Evolutionary conservation across 1,139 yeast genomes (phyloP).

Genomic region (Saccharomycopsis phalli): DNA sequence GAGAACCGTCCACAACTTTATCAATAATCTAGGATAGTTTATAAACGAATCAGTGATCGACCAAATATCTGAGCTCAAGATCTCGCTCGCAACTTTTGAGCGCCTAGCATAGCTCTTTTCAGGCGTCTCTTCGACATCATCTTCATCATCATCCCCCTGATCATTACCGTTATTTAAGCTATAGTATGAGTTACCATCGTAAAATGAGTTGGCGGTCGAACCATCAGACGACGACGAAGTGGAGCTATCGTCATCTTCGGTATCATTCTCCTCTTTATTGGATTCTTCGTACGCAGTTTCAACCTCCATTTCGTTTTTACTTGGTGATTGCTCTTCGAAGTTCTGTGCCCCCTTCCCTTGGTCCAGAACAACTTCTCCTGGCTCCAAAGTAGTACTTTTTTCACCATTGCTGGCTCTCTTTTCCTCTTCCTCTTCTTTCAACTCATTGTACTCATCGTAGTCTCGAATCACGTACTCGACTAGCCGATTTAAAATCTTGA

Average conservation of each 20-base stretch:
- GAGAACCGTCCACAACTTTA: slow-evolving; percentile 70
- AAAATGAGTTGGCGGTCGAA: background rate
- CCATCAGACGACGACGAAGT: slow-evolving; percentile 1
- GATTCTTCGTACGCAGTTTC: slow-evolving; percentile 21
- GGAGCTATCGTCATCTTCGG: slow-evolving; percentile 18
- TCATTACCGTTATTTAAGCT: slow-evolving; percentile 15
- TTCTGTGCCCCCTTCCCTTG: background rate
- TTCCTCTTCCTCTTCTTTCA: background rate
- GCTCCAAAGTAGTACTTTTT: background rate
- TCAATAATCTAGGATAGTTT: slow-evolving; percentile 59
- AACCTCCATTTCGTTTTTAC: slow-evolving; percentile 5
- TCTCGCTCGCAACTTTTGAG: slow-evolving; percentile 86
- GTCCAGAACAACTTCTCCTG: slow-evolving; percentile 1
- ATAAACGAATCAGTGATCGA: slow-evolving; percentile 85
- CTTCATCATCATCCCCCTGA: slow-evolving; percentile 23
- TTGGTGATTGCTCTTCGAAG: no score
- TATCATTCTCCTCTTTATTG: slow-evolving; percentile 23
- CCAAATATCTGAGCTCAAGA: slow-evolving; percentile 90
- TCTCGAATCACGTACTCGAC: slow-evolving; percentile 26
- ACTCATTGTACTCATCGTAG: slow-evolving; percentile 9
- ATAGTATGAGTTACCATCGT: slow-evolving; percentile 6
- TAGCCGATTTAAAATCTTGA: slow-evolving; percentile 32
- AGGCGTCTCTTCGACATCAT: slow-evolving; percentile 31
- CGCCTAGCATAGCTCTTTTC: slow-evolving; percentile 56
- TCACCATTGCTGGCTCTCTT: slow-evolving; percentile 1